These are phyloP conservation scores for Pleomassaria siparia DNA, from an alignment of 2,329 filamentous ascomycete genomes.

Conservation along the genomic window DNA sequence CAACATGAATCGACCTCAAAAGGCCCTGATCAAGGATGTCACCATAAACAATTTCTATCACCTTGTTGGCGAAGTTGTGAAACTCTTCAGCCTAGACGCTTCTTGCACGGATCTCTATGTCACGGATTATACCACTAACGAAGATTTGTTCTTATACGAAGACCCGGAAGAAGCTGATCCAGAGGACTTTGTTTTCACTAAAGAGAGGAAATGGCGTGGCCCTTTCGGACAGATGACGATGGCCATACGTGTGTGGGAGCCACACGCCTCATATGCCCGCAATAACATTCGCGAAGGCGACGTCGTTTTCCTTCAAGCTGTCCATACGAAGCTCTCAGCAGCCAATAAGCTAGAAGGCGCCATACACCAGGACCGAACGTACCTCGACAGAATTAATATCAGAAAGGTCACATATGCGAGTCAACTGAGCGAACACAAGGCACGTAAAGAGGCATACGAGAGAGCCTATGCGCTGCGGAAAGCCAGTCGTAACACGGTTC, in stretches of 20 bases:
- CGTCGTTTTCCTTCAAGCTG: conserved; percentile 69
- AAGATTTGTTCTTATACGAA: conserved; percentile 60
- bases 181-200: conserved; percentile 30
- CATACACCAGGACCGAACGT: conserved; percentile 62
- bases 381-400: conserved; percentile 61
- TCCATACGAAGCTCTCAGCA: conserved; percentile 64
- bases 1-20: conserved; percentile 7
- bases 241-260: conserved; percentile 69
- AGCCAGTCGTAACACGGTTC: conserved; percentile 5
- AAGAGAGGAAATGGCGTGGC: conserved; percentile 63
- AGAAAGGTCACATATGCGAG: conserved; percentile 48
- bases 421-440: conserved; percentile 59
- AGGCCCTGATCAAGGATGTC: conserved; percentile 66
- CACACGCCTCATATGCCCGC: conserved; percentile 63
- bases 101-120: conserved; percentile 67
- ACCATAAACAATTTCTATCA: conserved; percentile 62
- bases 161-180: conserved; percentile 35
- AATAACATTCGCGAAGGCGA: conserved; percentile 58
- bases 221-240: conserved; percentile 74
- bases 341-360: conserved; percentile 68
- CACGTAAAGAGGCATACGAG: conserved; percentile 67
- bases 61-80: conserved; percentile 71
- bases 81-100: conserved; percentile 46
- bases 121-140: conserved; percentile 79
- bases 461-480: conserved; percentile 9